phyloP scores from a whole-genome alignment of 192 early-diverging fungal species.

The Backusella westeae region DNA sequence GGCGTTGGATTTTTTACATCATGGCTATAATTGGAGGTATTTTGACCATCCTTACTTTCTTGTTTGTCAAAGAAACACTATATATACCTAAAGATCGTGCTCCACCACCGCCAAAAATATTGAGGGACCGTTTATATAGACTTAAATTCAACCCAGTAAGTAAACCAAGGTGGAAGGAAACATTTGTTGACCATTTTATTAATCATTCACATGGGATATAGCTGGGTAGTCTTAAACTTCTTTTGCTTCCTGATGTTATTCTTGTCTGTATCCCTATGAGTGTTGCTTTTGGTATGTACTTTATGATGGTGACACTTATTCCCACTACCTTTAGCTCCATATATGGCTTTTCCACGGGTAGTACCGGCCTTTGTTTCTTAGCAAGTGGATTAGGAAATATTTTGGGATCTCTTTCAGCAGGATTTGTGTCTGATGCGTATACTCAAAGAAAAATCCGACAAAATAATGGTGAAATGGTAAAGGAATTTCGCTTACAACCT shows the following conservation, averaged over 20 bases:
- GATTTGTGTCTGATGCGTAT: slow-evolving; percentile 16
- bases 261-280: slow-evolving; percentile 35
- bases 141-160: slow-evolving; percentile 24
- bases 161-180: not conserved
- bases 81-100: slow-evolving; percentile 10
- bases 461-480: not conserved
- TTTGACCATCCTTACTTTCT: slow-evolving; percentile 42
- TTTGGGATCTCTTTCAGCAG: slow-evolving; percentile 41
- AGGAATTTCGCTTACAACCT: slow-evolving; percentile 17
- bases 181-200: not conserved
- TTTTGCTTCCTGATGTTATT: slow-evolving; percentile 18
- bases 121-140: slow-evolving; percentile 17
- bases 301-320: slow-evolving; percentile 43
- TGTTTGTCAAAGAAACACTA: slow-evolving; percentile 60
- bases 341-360: slow-evolving; percentile 41
- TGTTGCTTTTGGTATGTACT: slow-evolving; percentile 50
- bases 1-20: slow-evolving; percentile 57
- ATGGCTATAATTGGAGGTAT: slow-evolving; percentile 52
- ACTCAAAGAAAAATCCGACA: not conserved
- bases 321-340: slow-evolving; percentile 40
- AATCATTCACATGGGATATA: not conserved
- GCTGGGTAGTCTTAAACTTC: slow-evolving; percentile 20
- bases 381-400: slow-evolving; percentile 46
- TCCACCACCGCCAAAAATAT: not conserved
- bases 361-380: slow-evolving; percentile 48